Base-by-base conservation (phyloP, 2,329 filamentous ascomycete genomes). In the Dactylellina parvicollis region DNA sequence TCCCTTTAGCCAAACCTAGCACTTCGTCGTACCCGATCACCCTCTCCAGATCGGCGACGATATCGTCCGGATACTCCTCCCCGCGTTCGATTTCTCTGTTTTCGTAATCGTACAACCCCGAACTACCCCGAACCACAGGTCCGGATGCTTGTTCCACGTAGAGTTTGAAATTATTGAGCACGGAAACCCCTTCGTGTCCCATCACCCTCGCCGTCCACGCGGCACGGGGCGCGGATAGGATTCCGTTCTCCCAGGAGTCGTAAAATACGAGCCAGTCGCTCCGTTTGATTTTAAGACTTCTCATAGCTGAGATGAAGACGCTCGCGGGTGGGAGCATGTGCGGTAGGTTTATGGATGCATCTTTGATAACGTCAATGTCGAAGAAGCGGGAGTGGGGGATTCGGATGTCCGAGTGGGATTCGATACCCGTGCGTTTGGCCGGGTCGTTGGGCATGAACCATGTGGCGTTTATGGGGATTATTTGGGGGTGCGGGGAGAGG, bases 401-500 rank as follows among this genome's bases (percentile, higher is more conserved):
- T 78, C 92, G 91, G 79, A 89, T 87, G 12, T 22, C 18, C 12
- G 24, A 20, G 64, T 67, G 64, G 16, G 32, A 26, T 14, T 18
- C 7, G 3, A 22, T 5, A 10, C 64, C 62, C 77, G 90, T 87
- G 60, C 95, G 95, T 54, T 87, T 91, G 74, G 92, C 89, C 60
- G 87, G 87, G 77, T 96, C 94, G 81, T 96, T 98, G 75, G 95
- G 95, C 75, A 99, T 87, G 80, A 97, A 99, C 95, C 95, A 99
- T 22, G 92, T 87, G 49, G 93, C 95, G 81, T 93, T 97, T 42
- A 99, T 85, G 1, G 95, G 91, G 60, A 99, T 88, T 44, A 96
- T 89, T 76, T 91, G 89, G 0, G 94, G 90, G 44, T 91, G 90
- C 72, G 91, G 92, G 78, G 94, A 90, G 75, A 89, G 88, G 59